phyloP scores from a whole-genome alignment of 2,329 filamentous ascomycete species.

The Diplodia mutila region DNA sequence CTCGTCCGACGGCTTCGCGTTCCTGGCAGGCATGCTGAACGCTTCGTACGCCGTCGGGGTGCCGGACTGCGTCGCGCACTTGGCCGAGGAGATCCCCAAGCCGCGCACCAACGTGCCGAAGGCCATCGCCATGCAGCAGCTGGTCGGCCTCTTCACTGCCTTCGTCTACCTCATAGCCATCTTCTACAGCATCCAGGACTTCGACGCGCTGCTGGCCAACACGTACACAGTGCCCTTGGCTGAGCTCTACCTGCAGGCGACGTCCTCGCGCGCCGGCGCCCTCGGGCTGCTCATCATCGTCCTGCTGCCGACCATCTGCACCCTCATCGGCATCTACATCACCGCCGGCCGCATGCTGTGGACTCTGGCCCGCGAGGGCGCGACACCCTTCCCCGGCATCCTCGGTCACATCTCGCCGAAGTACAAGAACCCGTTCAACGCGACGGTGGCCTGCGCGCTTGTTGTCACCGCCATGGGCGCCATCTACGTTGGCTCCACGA shows the following conservation, averaged over 20 bases:
- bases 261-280: conserved; percentile 45
- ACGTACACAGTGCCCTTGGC: conserved; percentile 64
- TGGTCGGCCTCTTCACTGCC: conserved; percentile 42
- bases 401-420: conserved; percentile 53
- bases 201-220: conserved; percentile 57
- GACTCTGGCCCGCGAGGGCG: conserved; percentile 63
- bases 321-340: conserved; percentile 61
- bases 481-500: conserved; percentile 68
- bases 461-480: conserved; percentile 62
- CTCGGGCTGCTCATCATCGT: conserved; percentile 56
- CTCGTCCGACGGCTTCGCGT: conserved; percentile 62
- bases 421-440: conserved; percentile 59
- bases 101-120: conserved; percentile 47
- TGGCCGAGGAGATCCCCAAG: conserved; percentile 55
- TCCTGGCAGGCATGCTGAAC: conserved; percentile 68
- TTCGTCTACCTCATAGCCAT: conserved; percentile 45
- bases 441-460: conserved; percentile 56
- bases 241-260: conserved; percentile 64
- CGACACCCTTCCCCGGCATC: conserved; percentile 56
- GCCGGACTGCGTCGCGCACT: conserved; percentile 65
- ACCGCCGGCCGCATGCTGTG: conserved; percentile 66
- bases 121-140: conserved; percentile 45
- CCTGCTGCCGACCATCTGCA: conserved; percentile 57
- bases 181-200: conserved; percentile 63
- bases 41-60: conserved; percentile 70